Evolutionary conservation across 495 filamentous ascomycete species (phyloP).

Genomic region (Terfezia boudieri): DNA sequence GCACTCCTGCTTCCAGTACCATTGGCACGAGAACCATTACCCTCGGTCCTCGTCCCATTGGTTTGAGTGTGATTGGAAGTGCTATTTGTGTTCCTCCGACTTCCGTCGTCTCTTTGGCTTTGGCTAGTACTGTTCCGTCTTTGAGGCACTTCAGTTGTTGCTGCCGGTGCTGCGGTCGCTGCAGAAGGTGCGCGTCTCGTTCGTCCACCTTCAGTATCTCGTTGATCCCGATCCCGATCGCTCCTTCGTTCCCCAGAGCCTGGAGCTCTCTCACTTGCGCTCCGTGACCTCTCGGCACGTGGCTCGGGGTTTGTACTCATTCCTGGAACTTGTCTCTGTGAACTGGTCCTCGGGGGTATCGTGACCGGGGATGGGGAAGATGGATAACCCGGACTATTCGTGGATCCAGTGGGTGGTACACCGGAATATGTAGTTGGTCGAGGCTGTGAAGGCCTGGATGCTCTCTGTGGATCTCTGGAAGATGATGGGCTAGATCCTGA

Average conservation of each 20-base stretch:
- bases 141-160: not conserved
- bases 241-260: not conserved
- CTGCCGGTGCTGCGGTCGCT: not conserved
- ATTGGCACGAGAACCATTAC: not conserved
- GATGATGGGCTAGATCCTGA: not conserved
- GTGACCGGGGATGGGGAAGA: not conserved
- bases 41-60: not conserved
- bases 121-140: not conserved
- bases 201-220: not conserved
- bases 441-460: slow-evolving; percentile 15
- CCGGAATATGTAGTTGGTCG: slow-evolving; percentile 18
- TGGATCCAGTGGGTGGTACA: slow-evolving; percentile 2
- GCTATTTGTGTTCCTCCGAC: not conserved
- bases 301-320: not conserved
- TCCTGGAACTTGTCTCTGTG: not conserved
- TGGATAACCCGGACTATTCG: not conserved
- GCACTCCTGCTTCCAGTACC: slow-evolving; percentile 6
- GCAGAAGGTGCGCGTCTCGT: not conserved
- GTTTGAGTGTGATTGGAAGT: not conserved
- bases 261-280: not conserved
- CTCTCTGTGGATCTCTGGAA: slow-evolving; percentile 12
- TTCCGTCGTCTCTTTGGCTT: not conserved
- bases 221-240: not conserved
- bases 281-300: not conserved
- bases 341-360: not conserved